These are phyloP conservation scores for Ensete ventricosum DNA, from an alignment of 176 grass and related monocot species.

Conservation along the genomic window DNA sequence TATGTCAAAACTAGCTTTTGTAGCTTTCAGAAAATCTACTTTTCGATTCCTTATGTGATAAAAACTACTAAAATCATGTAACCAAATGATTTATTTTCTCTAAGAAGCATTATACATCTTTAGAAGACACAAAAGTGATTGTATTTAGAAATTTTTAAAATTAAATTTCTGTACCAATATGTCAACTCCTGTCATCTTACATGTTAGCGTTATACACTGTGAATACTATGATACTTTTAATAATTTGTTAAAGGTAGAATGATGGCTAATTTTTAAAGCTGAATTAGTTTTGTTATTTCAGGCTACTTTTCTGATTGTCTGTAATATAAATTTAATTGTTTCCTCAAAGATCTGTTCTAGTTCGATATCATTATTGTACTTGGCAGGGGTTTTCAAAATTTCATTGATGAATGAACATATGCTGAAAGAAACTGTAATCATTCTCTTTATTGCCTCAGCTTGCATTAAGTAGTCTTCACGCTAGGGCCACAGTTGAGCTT, in stretches of 20 bases:
- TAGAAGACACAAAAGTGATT: neutral
- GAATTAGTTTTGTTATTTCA: neutral
- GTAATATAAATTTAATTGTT: neutral
- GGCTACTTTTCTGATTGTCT: neutral
- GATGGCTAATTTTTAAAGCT: neutral
- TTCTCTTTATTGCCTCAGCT: conserved; percentile 11
- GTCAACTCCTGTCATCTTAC: neutral
- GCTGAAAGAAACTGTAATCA: neutral
- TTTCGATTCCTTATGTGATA: too few species aligned
- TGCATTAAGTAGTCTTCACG: conserved; percentile 26
- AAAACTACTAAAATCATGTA: too few species aligned
- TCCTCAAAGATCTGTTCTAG: neutral
- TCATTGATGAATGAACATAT: neutral
- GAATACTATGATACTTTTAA: neutral
- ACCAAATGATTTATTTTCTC: too few species aligned
- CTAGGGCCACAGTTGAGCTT: conserved; percentile 29
- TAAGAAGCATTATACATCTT: neutral
- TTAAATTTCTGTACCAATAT: neutral
- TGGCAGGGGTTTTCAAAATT: neutral
- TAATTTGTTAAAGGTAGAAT: neutral
- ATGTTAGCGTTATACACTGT: neutral
- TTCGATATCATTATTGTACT: neutral
- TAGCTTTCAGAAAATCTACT: neutral
- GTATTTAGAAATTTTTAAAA: too few species aligned
- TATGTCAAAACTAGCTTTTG: neutral